phyloP scores from a whole-genome alignment of 2,329 filamentous ascomycete genomes.

The Amauroascus niger region DNA sequence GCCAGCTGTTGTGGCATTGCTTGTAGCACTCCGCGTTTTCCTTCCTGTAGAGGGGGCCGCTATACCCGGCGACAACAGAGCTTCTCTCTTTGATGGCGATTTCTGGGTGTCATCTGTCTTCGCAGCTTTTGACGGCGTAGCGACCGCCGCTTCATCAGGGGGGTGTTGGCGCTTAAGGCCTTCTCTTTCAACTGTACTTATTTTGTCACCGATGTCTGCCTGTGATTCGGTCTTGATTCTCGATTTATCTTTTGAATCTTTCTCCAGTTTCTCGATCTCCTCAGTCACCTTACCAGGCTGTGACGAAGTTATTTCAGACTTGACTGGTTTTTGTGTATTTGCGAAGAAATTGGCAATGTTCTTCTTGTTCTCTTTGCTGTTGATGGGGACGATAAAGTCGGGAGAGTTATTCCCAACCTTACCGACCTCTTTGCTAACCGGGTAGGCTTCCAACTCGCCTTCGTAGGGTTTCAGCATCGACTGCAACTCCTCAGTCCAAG shows the following conservation, averaged over 20 bases:
- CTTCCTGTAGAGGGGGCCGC: slow-evolving; percentile 21
- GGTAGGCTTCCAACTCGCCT: slow-evolving; percentile 73
- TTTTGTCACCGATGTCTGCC: slow-evolving; percentile 21
- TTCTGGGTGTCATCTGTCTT: slow-evolving; percentile 1
- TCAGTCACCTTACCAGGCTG: slow-evolving; percentile 13
- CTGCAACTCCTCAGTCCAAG: slow-evolving; percentile 74
- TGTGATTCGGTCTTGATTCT: slow-evolving; percentile 30
- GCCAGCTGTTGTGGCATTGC: slow-evolving; percentile 40
- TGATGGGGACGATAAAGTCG: slow-evolving; percentile 69
- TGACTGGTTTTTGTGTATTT: slow-evolving; percentile 41
- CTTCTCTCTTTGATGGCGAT: background rate
- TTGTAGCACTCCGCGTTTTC: slow-evolving; percentile 49
- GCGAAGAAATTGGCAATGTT: slow-evolving; percentile 93
- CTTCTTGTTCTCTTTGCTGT: slow-evolving; percentile 77
- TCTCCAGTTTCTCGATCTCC: background rate
- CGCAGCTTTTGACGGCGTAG: slow-evolving; percentile 20
- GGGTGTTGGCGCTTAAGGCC: slow-evolving; percentile 12
- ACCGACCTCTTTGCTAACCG: slow-evolving; percentile 78
- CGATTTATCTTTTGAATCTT: background rate
- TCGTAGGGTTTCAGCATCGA: slow-evolving; percentile 66
- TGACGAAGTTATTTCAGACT: slow-evolving; percentile 10
- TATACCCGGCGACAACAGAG: slow-evolving; percentile 15
- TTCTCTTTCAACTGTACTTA: slow-evolving; percentile 4
- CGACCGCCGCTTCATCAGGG: slow-evolving; percentile 28
- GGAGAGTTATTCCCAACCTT: slow-evolving; percentile 90